phyloP scores from a whole-genome alignment of 2,329 filamentous ascomycete genomes.

The Colletotrichum lentis region DNA sequence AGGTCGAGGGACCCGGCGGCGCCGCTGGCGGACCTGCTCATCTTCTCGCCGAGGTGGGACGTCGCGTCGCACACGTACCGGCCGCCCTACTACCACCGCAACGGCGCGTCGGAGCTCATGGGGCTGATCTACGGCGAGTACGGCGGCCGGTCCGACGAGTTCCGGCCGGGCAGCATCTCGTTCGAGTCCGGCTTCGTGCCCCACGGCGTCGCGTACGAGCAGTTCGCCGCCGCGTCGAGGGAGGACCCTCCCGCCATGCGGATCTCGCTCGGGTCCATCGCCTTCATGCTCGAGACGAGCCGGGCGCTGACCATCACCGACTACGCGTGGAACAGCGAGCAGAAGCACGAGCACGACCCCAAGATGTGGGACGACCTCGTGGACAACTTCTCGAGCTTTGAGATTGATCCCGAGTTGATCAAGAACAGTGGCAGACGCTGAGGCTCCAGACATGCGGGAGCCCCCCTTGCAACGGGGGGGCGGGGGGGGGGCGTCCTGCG shows the following conservation, averaged over 20 bases:
- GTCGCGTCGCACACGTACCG: conserved; percentile 69
- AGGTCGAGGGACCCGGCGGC: conserved; percentile 62
- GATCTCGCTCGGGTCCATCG: conserved; percentile 57
- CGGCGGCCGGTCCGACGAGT: conserved; percentile 49
- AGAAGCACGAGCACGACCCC: conserved; percentile 55
- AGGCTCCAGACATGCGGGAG: fast-evolving
- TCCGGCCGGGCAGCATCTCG: conserved; percentile 56
- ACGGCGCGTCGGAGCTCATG: conserved; percentile 66
- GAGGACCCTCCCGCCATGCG: conserved; percentile 54
- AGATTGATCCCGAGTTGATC: conserved; percentile 3
- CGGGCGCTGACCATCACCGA: conserved; percentile 66
- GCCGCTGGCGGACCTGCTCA: conserved; percentile 69
- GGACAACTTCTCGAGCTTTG: conserved; percentile 56
- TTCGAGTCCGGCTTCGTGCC: conserved; percentile 55
- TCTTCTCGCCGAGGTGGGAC: conserved; percentile 73
- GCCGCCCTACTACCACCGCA: conserved; percentile 72
- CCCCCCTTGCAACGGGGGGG: too few relatives aligned
- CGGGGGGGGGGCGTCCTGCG: too few relatives aligned
- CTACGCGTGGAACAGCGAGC: conserved; percentile 56
- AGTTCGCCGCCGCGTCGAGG: conserved; percentile 59
- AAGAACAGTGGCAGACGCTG: neutral
- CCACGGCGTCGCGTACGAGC: conserved; percentile 57
- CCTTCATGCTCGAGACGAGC: conserved; percentile 61
- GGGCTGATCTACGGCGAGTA: conserved; percentile 55
- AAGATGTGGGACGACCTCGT: conserved; percentile 64